Evolutionary conservation across 2,329 filamentous ascomycete species (phyloP).

Genomic region (Herpotrichia juniperi): DNA sequence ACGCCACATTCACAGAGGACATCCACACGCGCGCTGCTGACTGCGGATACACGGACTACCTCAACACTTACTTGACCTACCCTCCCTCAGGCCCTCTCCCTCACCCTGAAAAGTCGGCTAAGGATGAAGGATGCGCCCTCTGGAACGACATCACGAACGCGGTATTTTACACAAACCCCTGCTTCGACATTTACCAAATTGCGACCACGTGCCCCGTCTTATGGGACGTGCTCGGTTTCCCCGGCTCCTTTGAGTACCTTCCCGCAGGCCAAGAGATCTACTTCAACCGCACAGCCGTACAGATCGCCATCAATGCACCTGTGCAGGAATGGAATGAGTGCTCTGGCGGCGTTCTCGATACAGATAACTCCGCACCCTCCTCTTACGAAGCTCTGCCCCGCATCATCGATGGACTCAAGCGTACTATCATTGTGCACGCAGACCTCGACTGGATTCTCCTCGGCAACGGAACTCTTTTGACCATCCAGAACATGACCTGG

Average conservation of each 20-base stretch:
- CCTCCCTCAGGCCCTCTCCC: conserved; percentile 70
- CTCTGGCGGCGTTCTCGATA: conserved; percentile 53
- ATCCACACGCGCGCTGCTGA: conserved; percentile 59
- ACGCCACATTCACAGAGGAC: conserved; percentile 61
- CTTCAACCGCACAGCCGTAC: conserved; percentile 74
- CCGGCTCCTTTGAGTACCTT: conserved; percentile 67
- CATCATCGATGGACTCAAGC: conserved; percentile 74
- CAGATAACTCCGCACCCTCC: conserved; percentile 62
- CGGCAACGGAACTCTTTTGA: conserved; percentile 71
- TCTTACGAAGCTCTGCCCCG: conserved; percentile 66
- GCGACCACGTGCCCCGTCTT: conserved; percentile 72
- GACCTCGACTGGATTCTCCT: conserved; percentile 71
- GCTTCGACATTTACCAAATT: conserved; percentile 79
- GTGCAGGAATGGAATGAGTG: conserved; percentile 64
- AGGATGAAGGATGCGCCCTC: conserved; percentile 61
- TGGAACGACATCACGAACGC: conserved; percentile 63
- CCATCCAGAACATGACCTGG: conserved; percentile 84
- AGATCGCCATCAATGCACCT: conserved; percentile 71
- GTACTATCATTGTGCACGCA: conserved; percentile 75
- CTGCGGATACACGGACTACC: conserved; percentile 69
- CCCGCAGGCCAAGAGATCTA: conserved; percentile 68
- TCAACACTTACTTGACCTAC: conserved; percentile 68
- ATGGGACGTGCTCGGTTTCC: conserved; percentile 73
- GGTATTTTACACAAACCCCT: conserved; percentile 69
- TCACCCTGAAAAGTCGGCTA: conserved; percentile 51